phyloP scores from a whole-genome alignment of 768 basidiomycete genomes.

The Crucibulum laeve region DNA sequence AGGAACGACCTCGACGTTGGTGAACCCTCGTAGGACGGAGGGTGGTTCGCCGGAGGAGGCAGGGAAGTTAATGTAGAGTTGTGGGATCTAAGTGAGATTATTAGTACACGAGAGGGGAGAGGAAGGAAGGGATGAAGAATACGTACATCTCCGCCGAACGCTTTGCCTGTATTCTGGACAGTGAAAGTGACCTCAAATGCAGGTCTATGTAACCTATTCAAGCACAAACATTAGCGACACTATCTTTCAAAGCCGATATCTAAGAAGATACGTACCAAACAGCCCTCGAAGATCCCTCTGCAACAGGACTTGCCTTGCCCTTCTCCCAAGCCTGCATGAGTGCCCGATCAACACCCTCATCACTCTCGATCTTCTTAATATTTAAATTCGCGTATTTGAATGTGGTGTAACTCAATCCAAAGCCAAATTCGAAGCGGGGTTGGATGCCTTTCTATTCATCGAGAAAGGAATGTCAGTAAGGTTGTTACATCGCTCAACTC shows the following conservation, averaged over 20 bases:
- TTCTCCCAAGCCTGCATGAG: conserved; percentile 50
- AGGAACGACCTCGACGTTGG: conserved; percentile 45
- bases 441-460: conserved; percentile 53
- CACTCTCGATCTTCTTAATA: conserved; percentile 34
- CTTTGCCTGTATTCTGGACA: conserved; percentile 59
- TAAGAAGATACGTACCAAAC: conserved; percentile 38
- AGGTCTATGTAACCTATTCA: conserved; percentile 60
- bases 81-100: conserved; percentile 47
- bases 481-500: too few species aligned
- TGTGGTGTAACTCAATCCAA: conserved; percentile 80
- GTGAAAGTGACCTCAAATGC: conserved; percentile 59
- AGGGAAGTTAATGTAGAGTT: conserved; percentile 73
- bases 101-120: neutral
- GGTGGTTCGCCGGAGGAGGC: conserved; percentile 64
- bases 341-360: conserved; percentile 32
- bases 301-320: conserved; percentile 50
- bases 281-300: conserved; percentile 56
- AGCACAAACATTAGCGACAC: neutral
- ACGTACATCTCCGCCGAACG: conserved; percentile 63
- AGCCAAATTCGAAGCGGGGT: conserved; percentile 88
- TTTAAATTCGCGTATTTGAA: conserved; percentile 67
- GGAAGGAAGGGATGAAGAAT: neutral
- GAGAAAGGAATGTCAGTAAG: too few species aligned
- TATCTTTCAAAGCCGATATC: neutral
- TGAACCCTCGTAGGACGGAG: conserved; percentile 67